Percentiles rank a stretch among this genome's conserved stretches.
Conservation (phyloP, 2,329 filamentous ascomycete genomes). For the Neonectria sp. region DNA sequence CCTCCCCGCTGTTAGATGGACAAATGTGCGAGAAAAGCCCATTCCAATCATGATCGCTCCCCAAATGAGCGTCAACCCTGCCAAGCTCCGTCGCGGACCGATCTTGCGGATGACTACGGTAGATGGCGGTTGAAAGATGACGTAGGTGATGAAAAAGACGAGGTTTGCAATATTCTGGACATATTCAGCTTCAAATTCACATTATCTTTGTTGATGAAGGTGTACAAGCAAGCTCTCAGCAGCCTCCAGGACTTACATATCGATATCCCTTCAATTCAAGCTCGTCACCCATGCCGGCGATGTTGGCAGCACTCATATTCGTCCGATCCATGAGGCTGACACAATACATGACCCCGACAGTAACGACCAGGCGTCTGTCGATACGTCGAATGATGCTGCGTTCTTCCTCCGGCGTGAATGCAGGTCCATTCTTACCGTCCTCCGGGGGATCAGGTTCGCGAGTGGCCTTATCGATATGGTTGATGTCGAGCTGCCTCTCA, state of each 20-base stretch:
- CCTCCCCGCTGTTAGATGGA: conserved; percentile 67
- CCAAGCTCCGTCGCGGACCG: conserved; percentile 72
- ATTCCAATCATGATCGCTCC: conserved; percentile 75
- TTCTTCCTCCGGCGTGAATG: conserved; percentile 65
- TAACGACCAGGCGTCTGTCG: conserved; percentile 75
- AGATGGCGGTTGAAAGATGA: conserved; percentile 79
- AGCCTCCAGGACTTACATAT: conserved; percentile 54
- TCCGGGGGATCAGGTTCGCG: no score
- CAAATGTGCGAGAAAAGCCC: conserved; percentile 71
- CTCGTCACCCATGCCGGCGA: conserved; percentile 74
- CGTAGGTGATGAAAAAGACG: conserved; percentile 82
- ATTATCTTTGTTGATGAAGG: no score
- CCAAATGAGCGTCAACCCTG: conserved; percentile 70
- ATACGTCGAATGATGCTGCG: conserved; percentile 78
- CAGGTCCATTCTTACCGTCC: no score
- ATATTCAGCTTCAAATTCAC: no score
- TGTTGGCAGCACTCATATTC: conserved; percentile 79
- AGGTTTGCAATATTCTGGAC: conserved; percentile 69
- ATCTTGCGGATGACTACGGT: conserved; percentile 78
- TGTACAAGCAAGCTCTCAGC: no score
- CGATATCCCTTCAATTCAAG: conserved; percentile 61
- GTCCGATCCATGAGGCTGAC: conserved; percentile 85
- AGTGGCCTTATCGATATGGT: no score
- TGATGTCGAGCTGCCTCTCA: no score
- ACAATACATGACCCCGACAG: conserved; percentile 78